Evolutionary conservation across 2,329 filamentous ascomycete genomes (phyloP), one percentile per base, ranked within the genome.

Genomic region (Beauveria rudraprayagi): DNA sequence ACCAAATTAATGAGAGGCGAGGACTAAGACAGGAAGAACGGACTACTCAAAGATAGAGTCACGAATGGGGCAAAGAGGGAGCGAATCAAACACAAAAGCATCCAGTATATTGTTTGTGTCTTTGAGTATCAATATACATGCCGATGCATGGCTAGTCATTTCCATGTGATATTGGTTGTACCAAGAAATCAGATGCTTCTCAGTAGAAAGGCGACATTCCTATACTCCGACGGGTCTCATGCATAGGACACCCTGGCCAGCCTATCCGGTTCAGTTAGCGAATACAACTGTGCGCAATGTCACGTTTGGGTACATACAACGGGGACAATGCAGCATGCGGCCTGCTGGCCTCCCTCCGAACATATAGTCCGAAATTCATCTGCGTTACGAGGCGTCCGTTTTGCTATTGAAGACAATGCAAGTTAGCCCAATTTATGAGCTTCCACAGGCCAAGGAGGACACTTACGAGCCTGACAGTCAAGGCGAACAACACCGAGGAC

Each of bases 261-360:
- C 5, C 56, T 58, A 22, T 41, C 6, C 1, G 14, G 3, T 2
- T 57, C 7, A 11, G 24, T 58, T 43, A 51, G 46, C 10, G 16
- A 26, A 5, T 41, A 30, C 1, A 16, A 55, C 4, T 26, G 16
- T 5, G 1, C 6, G 6, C 0, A 5, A 8, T 19, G n/a, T 1
- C n/a, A 16, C 11, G 9, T n/a, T 34, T 1, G 22, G 37, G 19
- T 9, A 57, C 56, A 17, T 43, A 58, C 66, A 28, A 83, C 72
- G 30, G 80, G 80, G 24, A 83, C 60, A 37, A 77, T 66, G 67
- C 81, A 84, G 76, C 81, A 83, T 67, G 77, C 78, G 58, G 79
- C 79, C 59, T 75, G 75, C 71, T 81, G 78, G 62, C 79, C 79
- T 11, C 70, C 68, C 7, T 64, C 70, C 10, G 78, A 57, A 68